Percentiles rank a stretch among this genome's conserved stretches.
Evolutionary conservation across 73 alveolate species (phyloP).

Genomic region (Breviolum minutum): DNA sequence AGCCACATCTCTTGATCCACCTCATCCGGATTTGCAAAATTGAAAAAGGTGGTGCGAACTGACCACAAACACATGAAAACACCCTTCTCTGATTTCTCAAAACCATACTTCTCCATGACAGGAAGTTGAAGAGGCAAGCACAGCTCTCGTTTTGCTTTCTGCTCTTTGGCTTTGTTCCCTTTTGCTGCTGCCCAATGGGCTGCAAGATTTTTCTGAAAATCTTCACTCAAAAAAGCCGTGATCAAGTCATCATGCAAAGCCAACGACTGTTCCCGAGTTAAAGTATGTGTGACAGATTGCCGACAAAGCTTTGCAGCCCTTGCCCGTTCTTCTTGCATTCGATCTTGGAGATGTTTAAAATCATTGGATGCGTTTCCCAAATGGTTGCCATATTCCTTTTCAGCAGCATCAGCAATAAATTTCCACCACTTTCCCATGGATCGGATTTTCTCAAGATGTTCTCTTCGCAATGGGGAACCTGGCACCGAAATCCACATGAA

Average conservation of each 20-base stretch:
- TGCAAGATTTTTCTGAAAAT: slow-evolving; percentile 5
- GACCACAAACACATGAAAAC: slow-evolving; percentile 70
- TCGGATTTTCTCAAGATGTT: neutral
- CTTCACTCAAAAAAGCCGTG: slow-evolving; percentile 26
- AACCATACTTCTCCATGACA: slow-evolving; percentile 58
- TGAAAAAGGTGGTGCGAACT: slow-evolving; percentile 79
- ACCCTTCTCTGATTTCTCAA: slow-evolving; percentile 71
- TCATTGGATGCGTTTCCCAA: slow-evolving; percentile 31
- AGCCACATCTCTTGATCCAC: neutral
- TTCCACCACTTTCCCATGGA: slow-evolving; percentile 68
- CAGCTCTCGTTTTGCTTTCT: slow-evolving; percentile 54
- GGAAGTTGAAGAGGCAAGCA: slow-evolving; percentile 81
- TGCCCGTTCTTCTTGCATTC: slow-evolving; percentile 37
- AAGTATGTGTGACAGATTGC: slow-evolving; percentile 10
- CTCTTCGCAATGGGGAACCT: neutral
- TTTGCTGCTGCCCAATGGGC: slow-evolving; percentile 47
- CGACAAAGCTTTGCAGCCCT: slow-evolving; percentile 58
- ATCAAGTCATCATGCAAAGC: slow-evolving; percentile 64
- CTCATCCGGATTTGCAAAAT: slow-evolving; percentile 12
- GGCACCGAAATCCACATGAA: slow-evolving; percentile 50
- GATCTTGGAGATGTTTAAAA: slow-evolving; percentile 24
- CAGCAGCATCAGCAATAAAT: slow-evolving; percentile 60
- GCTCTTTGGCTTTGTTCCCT: neutral
- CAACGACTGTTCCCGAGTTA: slow-evolving; percentile 36
- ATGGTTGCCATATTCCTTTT: slow-evolving; percentile 28